Percentiles rank a stretch among this genome's conserved stretches.
Evolutionary conservation across 768 basidiomycete species (phyloP).

Genomic region (Boletus rex-veris): DNA sequence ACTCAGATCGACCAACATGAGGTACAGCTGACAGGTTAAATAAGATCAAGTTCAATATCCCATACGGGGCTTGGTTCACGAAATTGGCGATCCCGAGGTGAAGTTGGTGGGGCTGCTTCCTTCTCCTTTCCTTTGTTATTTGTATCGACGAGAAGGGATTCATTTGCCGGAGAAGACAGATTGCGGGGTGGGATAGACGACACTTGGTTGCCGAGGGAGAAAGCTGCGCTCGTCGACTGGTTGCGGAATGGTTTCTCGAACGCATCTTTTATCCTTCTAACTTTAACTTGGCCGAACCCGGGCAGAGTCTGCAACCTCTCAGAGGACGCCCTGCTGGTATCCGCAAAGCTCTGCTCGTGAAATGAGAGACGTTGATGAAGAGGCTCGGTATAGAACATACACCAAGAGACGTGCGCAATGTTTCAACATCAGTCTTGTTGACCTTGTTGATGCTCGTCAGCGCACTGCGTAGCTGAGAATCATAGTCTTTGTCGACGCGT

Average conservation of each 20-base stretch:
- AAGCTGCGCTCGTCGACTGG: conserved; percentile 49
- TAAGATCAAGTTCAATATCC: conserved; percentile 67
- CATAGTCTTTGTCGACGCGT: conserved; percentile 85
- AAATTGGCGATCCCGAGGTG: conserved; percentile 12
- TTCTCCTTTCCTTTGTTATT: conserved; percentile 21
- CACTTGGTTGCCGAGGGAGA: conserved; percentile 30
- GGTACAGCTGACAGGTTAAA: conserved; percentile 25
- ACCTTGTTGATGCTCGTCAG: conserved; percentile 90
- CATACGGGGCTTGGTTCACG: conserved; percentile 59
- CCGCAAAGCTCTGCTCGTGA: conserved; percentile 70
- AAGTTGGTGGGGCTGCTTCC: conserved; percentile 7
- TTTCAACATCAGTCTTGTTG: conserved; percentile 97
- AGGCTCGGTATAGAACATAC: conserved; percentile 45
- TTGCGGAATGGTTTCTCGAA: conserved; percentile 88
- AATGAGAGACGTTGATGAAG: neutral
- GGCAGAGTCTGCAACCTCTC: conserved; percentile 81
- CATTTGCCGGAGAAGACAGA: neutral
- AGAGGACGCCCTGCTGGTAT: conserved; percentile 67
- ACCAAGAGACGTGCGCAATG: conserved; percentile 85
- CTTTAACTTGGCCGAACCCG: conserved; percentile 92
- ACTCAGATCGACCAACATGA: neutral
- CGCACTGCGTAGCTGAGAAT: conserved; percentile 72
- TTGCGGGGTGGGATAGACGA: neutral
- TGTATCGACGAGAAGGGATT: neutral
- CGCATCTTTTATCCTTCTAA: conserved; percentile 84